Evolutionary conservation across 2,329 filamentous ascomycete genomes (phyloP).

Genomic region (Hypoxylon sp.): DNA sequence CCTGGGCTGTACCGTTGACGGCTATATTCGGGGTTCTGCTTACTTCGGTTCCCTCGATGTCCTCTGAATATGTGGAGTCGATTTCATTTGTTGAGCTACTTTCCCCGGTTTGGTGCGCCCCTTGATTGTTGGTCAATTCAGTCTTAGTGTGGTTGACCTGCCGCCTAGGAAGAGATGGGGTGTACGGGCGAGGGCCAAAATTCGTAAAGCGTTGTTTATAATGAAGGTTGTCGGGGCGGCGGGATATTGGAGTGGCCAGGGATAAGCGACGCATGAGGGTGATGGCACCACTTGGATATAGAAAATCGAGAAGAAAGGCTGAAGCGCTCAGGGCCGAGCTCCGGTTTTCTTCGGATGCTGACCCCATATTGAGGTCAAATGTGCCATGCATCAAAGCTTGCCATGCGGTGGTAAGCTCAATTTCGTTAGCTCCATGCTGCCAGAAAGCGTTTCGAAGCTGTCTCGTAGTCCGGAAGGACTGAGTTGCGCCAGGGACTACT

Average conservation of each 20-base stretch:
- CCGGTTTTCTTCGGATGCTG: slow-evolving; percentile 49
- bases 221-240: slow-evolving; percentile 51
- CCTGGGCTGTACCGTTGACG: not conserved
- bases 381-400: slow-evolving; percentile 57
- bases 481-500: slow-evolving; percentile 61
- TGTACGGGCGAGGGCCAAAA: slow-evolving; percentile 48
- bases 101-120: slow-evolving; percentile 7
- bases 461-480: slow-evolving; percentile 59
- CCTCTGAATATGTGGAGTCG: not conserved
- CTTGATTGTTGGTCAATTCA: slow-evolving; percentile 1
- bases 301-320: slow-evolving; percentile 68
- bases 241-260: slow-evolving; percentile 40
- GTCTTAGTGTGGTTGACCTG: slow-evolving; percentile 23
- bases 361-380: slow-evolving; percentile 46
- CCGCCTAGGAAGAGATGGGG: slow-evolving; percentile 44
- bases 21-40: not conserved
- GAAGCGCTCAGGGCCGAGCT: slow-evolving; percentile 60
- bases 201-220: slow-evolving; percentile 43
- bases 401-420: slow-evolving; percentile 64
- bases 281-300: slow-evolving; percentile 66
- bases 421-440: slow-evolving; percentile 67
- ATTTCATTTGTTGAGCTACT: not conserved
- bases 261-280: slow-evolving; percentile 59
- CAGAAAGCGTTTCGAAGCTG: slow-evolving; percentile 67
- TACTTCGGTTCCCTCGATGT: not conserved